These are phyloP conservation scores for Cyanidioschyzon merolae DNA, from an alignment of 23 red algal species.

Conservation along the genomic window DNA sequence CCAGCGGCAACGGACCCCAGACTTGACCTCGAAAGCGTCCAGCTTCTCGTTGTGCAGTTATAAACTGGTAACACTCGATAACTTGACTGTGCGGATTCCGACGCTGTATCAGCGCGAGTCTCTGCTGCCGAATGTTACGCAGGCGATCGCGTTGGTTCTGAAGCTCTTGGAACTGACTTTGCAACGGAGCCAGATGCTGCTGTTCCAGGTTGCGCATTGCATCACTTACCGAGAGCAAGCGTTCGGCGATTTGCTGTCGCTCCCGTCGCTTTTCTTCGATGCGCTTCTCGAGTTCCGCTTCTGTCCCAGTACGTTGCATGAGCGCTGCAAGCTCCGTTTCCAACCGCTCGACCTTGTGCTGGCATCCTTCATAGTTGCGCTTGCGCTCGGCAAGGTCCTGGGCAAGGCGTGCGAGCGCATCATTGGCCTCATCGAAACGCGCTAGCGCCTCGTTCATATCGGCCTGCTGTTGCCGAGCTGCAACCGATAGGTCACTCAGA, in stretches of 20 bases:
- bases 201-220: constrained; percentile 21
- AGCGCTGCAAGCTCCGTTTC: neutral
- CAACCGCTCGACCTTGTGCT: constrained; percentile 1
- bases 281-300: neutral
- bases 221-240: neutral
- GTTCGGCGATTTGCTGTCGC: neutral
- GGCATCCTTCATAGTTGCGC: constrained; percentile 3
- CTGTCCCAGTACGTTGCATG: neutral
- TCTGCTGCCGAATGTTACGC: neutral
- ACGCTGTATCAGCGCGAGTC: neutral
- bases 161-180: neutral
- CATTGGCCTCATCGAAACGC: neutral
- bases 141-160: neutral
- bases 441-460: neutral
- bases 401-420: neutral
- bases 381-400: neutral
- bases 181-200: neutral
- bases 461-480: neutral
- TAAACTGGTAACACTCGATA: neutral
- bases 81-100: neutral
- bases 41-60: constrained; percentile 2
- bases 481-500: neutral
- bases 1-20: constrained; percentile 27
- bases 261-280: neutral
- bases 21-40: constrained; percentile 24